These are phyloP conservation scores for Gliomastix tumulicola DNA, from an alignment of 2,329 filamentous ascomycete genomes.

Conservation along the genomic window DNA sequence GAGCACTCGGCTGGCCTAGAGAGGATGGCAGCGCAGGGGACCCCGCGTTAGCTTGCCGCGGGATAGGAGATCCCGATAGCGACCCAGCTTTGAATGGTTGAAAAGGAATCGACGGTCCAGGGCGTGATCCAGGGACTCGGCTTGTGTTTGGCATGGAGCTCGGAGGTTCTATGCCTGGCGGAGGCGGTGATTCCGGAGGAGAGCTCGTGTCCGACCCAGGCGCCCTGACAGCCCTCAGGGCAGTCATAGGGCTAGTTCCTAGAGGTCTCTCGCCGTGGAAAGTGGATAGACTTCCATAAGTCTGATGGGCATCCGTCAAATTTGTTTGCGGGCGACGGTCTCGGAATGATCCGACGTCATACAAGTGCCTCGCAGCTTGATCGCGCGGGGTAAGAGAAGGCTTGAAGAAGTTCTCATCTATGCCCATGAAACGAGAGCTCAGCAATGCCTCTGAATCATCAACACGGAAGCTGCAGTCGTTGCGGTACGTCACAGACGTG, in stretches of 20 bases:
- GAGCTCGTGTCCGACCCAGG: slow-evolving; percentile 57
- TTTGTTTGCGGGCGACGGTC: slow-evolving; percentile 43
- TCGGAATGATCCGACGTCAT: slow-evolving; percentile 70
- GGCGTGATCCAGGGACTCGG: slow-evolving; percentile 20
- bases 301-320: slow-evolving; percentile 61
- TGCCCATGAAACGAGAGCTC: slow-evolving; percentile 88
- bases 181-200: slow-evolving; percentile 42
- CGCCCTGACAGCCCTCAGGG: slow-evolving; percentile 62
- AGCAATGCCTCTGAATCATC: slow-evolving; percentile 87
- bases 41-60: slow-evolving; percentile 40
- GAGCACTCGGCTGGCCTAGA: slow-evolving; percentile 35
- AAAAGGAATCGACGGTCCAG: slow-evolving; percentile 72
- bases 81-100: slow-evolving; percentile 96
- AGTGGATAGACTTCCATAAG: slow-evolving; percentile 84
- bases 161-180: slow-evolving; percentile 35
- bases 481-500: slow-evolving; percentile 76
- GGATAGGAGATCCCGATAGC: slow-evolving; percentile 77
- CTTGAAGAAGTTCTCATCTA: slow-evolving; percentile 80
- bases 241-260: slow-evolving; percentile 82
- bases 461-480: slow-evolving; percentile 82
- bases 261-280: slow-evolving; percentile 74
- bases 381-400: slow-evolving; percentile 62
- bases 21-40: slow-evolving; percentile 50
- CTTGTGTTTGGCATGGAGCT: slow-evolving; percentile 46
- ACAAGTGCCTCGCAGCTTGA: slow-evolving; percentile 22